Evolutionary conservation across 139 green algal genomes (phyloP).

Genomic region (Chlorella vulgaris): DNA sequence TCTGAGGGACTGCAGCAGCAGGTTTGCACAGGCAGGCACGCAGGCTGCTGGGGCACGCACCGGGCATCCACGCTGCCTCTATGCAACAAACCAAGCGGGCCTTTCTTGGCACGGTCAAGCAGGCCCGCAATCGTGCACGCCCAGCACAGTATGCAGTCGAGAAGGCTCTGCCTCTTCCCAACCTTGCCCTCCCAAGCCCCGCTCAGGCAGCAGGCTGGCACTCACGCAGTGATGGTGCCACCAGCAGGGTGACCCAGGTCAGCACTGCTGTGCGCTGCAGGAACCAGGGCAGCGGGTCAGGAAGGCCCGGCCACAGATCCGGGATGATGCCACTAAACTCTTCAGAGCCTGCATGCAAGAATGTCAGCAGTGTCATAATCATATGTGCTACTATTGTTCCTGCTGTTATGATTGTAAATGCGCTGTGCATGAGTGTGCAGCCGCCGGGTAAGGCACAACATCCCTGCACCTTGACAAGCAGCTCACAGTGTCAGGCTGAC

Average conservation of each 20-base stretch:
- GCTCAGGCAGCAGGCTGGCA: not conserved
- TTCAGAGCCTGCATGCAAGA: not conserved
- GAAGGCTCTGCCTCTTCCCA: not conserved
- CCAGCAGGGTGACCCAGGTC: constrained; percentile 22
- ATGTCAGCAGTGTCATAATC: not conserved
- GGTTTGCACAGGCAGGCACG: not conserved
- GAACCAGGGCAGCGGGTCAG: constrained; percentile 36
- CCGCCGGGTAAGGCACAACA: not conserved
- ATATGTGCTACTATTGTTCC: too few species aligned
- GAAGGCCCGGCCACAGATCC: constrained; percentile 21
- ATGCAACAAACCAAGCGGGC: not conserved
- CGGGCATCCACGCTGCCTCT: not conserved
- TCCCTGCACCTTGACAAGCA: too few species aligned
- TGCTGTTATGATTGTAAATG: too few species aligned
- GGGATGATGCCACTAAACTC: constrained; percentile 31
- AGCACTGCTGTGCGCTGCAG: constrained; percentile 27
- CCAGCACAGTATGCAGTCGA: too few species aligned
- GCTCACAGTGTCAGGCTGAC: too few species aligned
- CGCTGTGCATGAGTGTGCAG: too few species aligned
- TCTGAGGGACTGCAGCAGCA: constrained; percentile 3
- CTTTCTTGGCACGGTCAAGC: not conserved
- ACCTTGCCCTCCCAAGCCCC: not conserved
- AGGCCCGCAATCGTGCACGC: not conserved
- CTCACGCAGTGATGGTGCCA: constrained; percentile 18
- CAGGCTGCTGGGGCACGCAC: not conserved